Percentiles rank a stretch among this genome's conserved stretches.
These are phyloP conservation scores for Sphenostylis stenocarpa DNA, from an alignment of 306 rosid species.

Conservation along the genomic window DNA sequence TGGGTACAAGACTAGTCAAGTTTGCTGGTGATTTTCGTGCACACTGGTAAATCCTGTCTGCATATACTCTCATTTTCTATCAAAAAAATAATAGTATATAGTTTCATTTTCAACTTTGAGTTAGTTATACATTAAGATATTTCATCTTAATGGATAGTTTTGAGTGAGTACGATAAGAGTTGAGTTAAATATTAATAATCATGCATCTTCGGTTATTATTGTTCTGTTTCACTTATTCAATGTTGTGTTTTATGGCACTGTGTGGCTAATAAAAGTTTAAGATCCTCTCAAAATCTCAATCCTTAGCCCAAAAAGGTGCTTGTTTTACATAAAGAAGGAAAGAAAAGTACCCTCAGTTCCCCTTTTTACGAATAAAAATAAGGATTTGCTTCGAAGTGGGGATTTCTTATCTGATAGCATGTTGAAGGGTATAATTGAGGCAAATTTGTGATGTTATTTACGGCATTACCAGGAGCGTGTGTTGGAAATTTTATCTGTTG, in stretches of 20 bases:
- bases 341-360: background rate
- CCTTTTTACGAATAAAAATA: background rate
- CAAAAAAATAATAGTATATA: too few relatives aligned
- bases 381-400: background rate
- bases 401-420: background rate
- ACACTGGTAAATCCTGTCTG: constrained; percentile 6
- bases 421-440: background rate
- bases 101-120: background rate
- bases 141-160: too few relatives aligned
- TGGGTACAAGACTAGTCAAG: background rate
- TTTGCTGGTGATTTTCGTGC: background rate
- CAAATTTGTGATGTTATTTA: background rate
- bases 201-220: too few relatives aligned
- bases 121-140: too few relatives aligned
- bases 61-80: background rate
- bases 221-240: too few relatives aligned
- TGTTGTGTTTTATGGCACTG: too few relatives aligned
- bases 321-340: background rate
- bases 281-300: background rate
- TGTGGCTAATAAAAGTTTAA: background rate
- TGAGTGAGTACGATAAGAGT: too few relatives aligned
- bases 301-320: background rate
- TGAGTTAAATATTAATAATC: too few relatives aligned
- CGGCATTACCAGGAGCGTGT: background rate
- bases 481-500: background rate